Conservation (phyloP, 2,329 filamentous ascomycete genomes). For the Aspergillus pseudoterreus region DNA sequence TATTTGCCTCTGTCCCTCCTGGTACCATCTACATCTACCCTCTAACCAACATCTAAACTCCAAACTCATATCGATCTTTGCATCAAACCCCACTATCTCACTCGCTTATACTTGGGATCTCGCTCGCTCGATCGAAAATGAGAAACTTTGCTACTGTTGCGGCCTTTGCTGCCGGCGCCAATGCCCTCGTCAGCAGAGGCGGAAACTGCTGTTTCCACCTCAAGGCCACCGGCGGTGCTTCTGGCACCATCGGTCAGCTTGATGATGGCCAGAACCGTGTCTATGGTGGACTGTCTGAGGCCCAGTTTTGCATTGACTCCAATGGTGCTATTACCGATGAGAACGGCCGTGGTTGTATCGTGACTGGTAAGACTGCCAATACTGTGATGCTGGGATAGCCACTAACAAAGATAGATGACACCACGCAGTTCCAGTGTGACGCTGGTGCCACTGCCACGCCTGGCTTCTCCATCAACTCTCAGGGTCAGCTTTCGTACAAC, state of each 20-base stretch:
- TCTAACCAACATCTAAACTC: too few relatives aligned
- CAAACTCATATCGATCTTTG: slow-evolving; percentile 2
- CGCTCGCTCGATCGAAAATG: slow-evolving; percentile 26
- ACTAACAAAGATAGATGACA: slow-evolving; percentile 41
- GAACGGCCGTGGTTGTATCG: slow-evolving; percentile 58
- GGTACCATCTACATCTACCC: not conserved
- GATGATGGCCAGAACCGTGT: slow-evolving; percentile 60
- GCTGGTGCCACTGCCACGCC: slow-evolving; percentile 46
- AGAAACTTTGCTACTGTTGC: slow-evolving; percentile 36
- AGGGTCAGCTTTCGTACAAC: slow-evolving; percentile 52
- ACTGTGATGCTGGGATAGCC: not conserved
- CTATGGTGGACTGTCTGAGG: slow-evolving; percentile 45
- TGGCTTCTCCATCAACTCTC: slow-evolving; percentile 55
- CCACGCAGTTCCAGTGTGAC: slow-evolving; percentile 62
- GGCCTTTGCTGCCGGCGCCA: slow-evolving; percentile 39
- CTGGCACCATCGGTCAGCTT: slow-evolving; percentile 58
- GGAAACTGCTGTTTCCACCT: slow-evolving; percentile 53
- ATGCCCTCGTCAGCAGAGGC: slow-evolving; percentile 39
- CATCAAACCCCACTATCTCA: slow-evolving; percentile 4
- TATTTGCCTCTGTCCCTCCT: slow-evolving; percentile 6
- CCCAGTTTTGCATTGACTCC: slow-evolving; percentile 54
- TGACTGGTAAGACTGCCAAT: slow-evolving; percentile 49
- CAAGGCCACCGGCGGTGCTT: slow-evolving; percentile 46
- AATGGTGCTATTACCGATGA: slow-evolving; percentile 54
- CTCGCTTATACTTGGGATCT: slow-evolving; percentile 10